phyloP scores from a whole-genome alignment of 1,284 basidiomycete genomes.

The Cryptococcus sp. region DNA sequence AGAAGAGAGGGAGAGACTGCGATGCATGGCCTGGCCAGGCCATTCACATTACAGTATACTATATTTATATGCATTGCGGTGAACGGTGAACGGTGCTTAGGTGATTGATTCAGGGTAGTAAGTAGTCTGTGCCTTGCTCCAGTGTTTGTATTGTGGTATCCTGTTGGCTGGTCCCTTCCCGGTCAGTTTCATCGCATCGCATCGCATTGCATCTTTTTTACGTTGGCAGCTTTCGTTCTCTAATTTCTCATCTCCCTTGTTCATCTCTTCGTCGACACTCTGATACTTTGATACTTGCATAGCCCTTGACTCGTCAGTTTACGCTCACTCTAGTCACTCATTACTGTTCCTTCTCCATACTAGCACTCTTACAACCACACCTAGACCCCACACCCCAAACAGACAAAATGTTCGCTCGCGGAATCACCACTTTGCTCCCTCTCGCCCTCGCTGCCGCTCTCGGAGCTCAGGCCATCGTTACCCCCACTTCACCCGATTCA shows the following conservation, averaged over 20 bases:
- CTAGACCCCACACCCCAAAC: neutral
- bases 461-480: slow-evolving; percentile 29
- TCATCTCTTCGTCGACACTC: neutral
- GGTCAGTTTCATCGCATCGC: no score
- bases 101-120: no score
- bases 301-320: neutral
- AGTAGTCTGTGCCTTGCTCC: no score
- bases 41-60: no score
- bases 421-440: slow-evolving; percentile 9
- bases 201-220: no score
- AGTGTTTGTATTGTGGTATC: no score
- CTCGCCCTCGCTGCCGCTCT: slow-evolving; percentile 13
- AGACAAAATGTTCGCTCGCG: slow-evolving; percentile 13
- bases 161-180: no score
- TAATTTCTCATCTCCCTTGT: neutral
- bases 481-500: slow-evolving; percentile 50
- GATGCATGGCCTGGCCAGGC: no score
- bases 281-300: neutral
- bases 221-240: no score
- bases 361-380: neutral
- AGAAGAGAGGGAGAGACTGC: no score
- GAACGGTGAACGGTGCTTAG: no score
- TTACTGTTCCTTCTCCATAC: neutral
- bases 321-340: neutral
- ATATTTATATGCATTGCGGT: no score